Evolutionary conservation across 805 yeast species (phyloP), one percentile per base, ranked within the genome.

Genomic region (Myxozyma vanderwaltii): DNA sequence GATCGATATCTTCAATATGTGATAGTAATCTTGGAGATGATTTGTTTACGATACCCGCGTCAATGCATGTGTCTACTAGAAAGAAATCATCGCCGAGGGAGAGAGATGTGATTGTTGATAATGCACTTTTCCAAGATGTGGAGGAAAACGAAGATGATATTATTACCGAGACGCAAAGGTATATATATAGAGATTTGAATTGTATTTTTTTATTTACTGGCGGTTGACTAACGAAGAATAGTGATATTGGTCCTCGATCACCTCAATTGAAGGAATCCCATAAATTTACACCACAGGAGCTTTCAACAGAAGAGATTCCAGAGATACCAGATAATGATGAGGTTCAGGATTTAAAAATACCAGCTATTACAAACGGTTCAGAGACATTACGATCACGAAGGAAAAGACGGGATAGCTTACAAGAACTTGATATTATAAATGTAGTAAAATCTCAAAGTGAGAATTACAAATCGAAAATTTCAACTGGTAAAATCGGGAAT

Each of bases 371-470:
- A 27, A 3, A 31, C 4, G 38, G 13, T 33, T 35, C 13, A n/a
- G 43, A 38, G 6, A 21, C 51, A n/a, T 8, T 19, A 24, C 21
- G 46, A 33, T 49, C 58, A n/a, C 57, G 65, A n/a, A 47, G 65
- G 46, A 58, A 33, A 36, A 49, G 65, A 19, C 49, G 65, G 4
- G 65, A 62, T 39, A 62, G 65, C 27, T 23, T 58, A 27, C 60
- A 59, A n/a, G 63, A 60, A 26, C 43, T 53, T 19, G 65, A 62
- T 43, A 51, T 58, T n/a, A 51, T 62, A 15, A 50, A 64, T 13
- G 27, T 55, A 26, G 51, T 61, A 27, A 58, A 58, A 47, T 4
- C 49, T 8, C 65, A 61, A 27, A 61, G 39, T 29, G 40, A 33
- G 7, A 59, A 44, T 19, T 59, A 59, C 47, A 26, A 26, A 24